phyloP scores from a whole-genome alignment of 139 green algal genomes.

The Tetradesmus obliquus region DNA sequence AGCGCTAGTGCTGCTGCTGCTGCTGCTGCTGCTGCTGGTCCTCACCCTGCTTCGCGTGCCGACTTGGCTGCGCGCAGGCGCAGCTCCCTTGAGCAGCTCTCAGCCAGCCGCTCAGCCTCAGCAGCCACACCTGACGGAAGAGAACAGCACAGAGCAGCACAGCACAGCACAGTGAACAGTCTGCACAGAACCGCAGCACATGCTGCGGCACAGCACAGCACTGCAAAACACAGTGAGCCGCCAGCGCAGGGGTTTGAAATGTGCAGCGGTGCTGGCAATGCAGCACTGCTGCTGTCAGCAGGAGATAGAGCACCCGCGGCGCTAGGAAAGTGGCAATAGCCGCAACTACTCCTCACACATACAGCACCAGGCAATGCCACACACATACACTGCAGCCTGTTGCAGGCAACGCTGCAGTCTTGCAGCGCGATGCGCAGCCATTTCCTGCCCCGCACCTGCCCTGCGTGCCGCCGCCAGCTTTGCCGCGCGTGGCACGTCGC shows the following conservation, averaged over 20 bases:
- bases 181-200: neutral
- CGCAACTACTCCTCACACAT: no score
- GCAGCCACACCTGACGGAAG: neutral
- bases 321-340: no score
- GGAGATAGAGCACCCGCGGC: no score
- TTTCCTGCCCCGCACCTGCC: neutral
- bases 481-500: constrained; percentile 38
- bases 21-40: neutral
- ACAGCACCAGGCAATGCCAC: no score
- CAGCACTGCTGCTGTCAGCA: neutral
- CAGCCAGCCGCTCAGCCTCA: constrained; percentile 29
- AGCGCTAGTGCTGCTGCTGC: neutral
- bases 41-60: constrained; percentile 26
- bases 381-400: no score
- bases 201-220: neutral
- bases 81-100: constrained; percentile 21
- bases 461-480: constrained; percentile 30
- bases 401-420: neutral
- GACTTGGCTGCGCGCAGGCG: constrained; percentile 24
- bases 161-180: neutral
- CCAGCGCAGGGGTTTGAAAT: neutral
- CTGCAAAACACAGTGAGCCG: neutral
- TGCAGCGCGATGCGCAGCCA: neutral
- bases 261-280: neutral
- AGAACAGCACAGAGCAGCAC: neutral